Evolutionary conservation across 768 basidiomycete species (phyloP).

Genomic region (Boletellus ananiceps): DNA sequence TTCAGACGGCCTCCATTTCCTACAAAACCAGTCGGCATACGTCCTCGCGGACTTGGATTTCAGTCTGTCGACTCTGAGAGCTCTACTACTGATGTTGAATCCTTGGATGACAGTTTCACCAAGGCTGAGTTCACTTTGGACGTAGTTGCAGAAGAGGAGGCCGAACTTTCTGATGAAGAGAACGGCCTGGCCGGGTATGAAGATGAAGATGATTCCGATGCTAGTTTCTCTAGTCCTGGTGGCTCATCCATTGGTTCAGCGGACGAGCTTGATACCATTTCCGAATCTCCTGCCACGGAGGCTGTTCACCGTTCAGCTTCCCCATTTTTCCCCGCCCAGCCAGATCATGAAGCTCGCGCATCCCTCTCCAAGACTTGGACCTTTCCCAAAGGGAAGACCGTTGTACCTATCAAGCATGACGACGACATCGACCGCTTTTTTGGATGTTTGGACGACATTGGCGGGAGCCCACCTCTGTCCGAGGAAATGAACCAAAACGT

Average conservation of each 20-base stretch:
- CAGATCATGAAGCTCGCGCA: constrained; percentile 29
- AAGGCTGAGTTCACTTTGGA: constrained; percentile 48
- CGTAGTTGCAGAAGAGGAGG: constrained; percentile 53
- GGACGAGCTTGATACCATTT: constrained; percentile 38
- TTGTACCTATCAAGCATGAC: constrained; percentile 18
- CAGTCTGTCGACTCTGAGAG: constrained; percentile 62
- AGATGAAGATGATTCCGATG: constrained; percentile 60
- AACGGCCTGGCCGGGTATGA: constrained; percentile 63
- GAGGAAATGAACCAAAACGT: constrained; percentile 54
- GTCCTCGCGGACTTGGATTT: constrained; percentile 47
- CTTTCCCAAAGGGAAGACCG: constrained; percentile 43
- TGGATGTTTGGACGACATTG: constrained; percentile 56
- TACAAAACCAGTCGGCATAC: constrained; percentile 22
- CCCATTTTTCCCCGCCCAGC: constrained; percentile 13
- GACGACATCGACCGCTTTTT: constrained; percentile 76
- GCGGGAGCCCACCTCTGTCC: constrained; percentile 44
- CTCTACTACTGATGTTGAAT: constrained; percentile 68
- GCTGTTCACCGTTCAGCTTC: constrained; percentile 1
- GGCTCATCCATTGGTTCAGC: constrained; percentile 54
- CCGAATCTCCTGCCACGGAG: constrained; percentile 12
- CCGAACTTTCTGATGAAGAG: constrained; percentile 41
- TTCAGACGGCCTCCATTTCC: constrained; percentile 16
- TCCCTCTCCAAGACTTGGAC: constrained; percentile 70
- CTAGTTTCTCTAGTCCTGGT: constrained; percentile 38
- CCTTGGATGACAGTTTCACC: constrained; percentile 39